Conservation (phyloP, 495 filamentous ascomycete genomes). For the Cryomyces antarcticus region DNA sequence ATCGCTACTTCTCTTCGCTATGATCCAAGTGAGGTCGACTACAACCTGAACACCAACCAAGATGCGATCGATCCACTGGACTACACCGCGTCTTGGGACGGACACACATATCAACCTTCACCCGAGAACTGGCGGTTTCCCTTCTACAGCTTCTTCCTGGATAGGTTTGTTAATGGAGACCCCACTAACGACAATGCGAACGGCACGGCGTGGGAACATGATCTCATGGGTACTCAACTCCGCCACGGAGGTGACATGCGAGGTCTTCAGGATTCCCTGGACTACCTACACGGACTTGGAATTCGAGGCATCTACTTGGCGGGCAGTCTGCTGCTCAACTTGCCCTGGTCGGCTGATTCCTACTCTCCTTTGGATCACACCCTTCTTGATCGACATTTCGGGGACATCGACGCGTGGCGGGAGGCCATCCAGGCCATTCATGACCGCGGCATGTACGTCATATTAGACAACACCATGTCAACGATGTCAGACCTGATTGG, state of each 20-base stretch:
- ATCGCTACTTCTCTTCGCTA: background rate
- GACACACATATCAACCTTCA: slow-evolving; percentile 33
- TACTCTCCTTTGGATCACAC: slow-evolving; percentile 49
- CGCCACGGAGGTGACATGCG: slow-evolving; percentile 37
- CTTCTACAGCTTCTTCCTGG: slow-evolving; percentile 49
- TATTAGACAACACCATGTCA: slow-evolving; percentile 52
- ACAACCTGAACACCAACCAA: slow-evolving; percentile 6
- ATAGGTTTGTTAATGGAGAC: slow-evolving; percentile 54
- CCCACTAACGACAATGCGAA: slow-evolving; percentile 53
- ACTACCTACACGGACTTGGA: slow-evolving; percentile 58
- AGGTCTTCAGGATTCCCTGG: slow-evolving; percentile 43
- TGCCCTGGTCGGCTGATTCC: slow-evolving; percentile 47
- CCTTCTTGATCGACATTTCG: slow-evolving; percentile 49
- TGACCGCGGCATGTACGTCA: slow-evolving; percentile 51
- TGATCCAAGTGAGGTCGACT: background rate
- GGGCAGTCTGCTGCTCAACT: slow-evolving; percentile 47
- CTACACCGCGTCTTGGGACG: slow-evolving; percentile 39
- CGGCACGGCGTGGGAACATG: slow-evolving; percentile 47
- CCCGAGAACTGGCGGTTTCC: slow-evolving; percentile 53
- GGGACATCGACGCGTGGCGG: slow-evolving; percentile 42
- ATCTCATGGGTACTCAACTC: slow-evolving; percentile 46
- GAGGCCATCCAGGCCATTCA: slow-evolving; percentile 41
- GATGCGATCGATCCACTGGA: slow-evolving; percentile 35
- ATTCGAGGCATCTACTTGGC: slow-evolving; percentile 56
- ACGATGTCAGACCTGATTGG: slow-evolving; percentile 34